phyloP scores from a whole-genome alignment of 192 early-diverging fungal genomes.

The Funneliformis geosporum region DNA sequence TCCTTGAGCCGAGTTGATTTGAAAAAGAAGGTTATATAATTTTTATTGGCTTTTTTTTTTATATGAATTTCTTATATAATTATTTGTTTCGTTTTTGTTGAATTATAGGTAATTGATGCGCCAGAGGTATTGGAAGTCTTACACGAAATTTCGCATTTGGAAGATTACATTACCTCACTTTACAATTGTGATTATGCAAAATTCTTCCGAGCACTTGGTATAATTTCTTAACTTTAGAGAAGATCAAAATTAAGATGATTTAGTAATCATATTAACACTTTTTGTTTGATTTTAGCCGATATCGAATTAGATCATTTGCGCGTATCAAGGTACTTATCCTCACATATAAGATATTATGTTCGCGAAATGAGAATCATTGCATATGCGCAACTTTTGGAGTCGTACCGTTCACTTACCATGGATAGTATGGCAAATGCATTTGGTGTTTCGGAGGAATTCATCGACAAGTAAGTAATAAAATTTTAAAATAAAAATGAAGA shows the following conservation, averaged over 20 bases:
- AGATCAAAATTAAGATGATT: background rate
- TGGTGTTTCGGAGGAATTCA: constrained; percentile 93
- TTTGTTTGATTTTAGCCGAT: constrained; percentile 51
- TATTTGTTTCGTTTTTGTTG: background rate
- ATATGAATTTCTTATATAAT: background rate
- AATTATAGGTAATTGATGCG: constrained; percentile 77
- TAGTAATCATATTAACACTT: background rate
- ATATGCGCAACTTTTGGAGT: constrained; percentile 95
- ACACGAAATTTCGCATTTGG: constrained; percentile 82
- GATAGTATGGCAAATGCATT: constrained; percentile 96
- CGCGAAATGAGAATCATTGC: constrained; percentile 98
- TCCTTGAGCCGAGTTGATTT: constrained; percentile 90
- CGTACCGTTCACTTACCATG: constrained; percentile 90
- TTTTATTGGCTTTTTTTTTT: background rate
- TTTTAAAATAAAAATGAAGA: background rate
- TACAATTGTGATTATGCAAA: constrained; percentile 92
- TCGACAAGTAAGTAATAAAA: constrained; percentile 71
- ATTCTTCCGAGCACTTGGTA: constrained; percentile 89
- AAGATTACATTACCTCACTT: constrained; percentile 80
- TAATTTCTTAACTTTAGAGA: constrained; percentile 11
- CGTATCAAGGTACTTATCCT: constrained; percentile 78
- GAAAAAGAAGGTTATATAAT: constrained; percentile 78
- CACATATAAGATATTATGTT: constrained; percentile 90
- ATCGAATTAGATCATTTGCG: constrained; percentile 76
- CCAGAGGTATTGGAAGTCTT: constrained; percentile 97